Percentiles rank a stretch among this genome's conserved stretches.
These are phyloP conservation scores for Leccinum angustisporum DNA, from an alignment of 1,284 basidiomycete species.

Conservation along the genomic window DNA sequence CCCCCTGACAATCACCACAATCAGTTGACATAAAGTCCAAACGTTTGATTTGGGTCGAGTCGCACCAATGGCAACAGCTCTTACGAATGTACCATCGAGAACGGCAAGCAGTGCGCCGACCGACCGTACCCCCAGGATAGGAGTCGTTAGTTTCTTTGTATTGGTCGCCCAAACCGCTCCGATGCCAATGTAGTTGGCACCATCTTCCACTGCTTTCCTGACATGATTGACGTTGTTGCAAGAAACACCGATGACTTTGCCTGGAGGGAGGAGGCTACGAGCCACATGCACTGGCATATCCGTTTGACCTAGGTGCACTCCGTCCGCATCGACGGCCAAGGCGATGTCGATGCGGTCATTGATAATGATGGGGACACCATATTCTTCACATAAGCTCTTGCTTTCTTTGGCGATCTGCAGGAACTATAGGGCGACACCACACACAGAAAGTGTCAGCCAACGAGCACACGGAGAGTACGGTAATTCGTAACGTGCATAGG, in stretches of 20 bases:
- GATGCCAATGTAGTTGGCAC: slow-evolving; percentile 86
- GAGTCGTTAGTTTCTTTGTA: slow-evolving; percentile 68
- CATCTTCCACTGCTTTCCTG: slow-evolving; percentile 51
- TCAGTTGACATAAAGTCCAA: not conserved
- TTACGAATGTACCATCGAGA: slow-evolving; percentile 62
- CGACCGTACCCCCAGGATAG: slow-evolving; percentile 61
- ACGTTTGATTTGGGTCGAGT: not conserved
- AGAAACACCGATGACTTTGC: slow-evolving; percentile 80
- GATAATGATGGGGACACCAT: slow-evolving; percentile 85
- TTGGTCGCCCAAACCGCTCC: slow-evolving; percentile 77
- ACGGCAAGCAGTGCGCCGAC: slow-evolving; percentile 64
- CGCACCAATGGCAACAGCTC: slow-evolving; percentile 82
- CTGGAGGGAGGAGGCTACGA: slow-evolving; percentile 67
- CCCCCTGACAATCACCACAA: slow-evolving; percentile 56
- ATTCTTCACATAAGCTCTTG: slow-evolving; percentile 76
- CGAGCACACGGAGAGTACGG: not conserved
- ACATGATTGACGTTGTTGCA: slow-evolving; percentile 74
- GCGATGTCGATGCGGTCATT: slow-evolving; percentile 92
- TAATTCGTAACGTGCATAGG: slow-evolving; percentile 53
- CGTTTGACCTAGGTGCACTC: slow-evolving; percentile 89
- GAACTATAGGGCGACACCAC: slow-evolving; percentile 52
- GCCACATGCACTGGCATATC: slow-evolving; percentile 81
- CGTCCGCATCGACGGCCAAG: slow-evolving; percentile 73
- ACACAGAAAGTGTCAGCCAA: not conserved
- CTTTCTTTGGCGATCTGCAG: slow-evolving; percentile 72